Conservation (phyloP, 148 eudicot genomes). For the Camellia sinensis region DNA sequence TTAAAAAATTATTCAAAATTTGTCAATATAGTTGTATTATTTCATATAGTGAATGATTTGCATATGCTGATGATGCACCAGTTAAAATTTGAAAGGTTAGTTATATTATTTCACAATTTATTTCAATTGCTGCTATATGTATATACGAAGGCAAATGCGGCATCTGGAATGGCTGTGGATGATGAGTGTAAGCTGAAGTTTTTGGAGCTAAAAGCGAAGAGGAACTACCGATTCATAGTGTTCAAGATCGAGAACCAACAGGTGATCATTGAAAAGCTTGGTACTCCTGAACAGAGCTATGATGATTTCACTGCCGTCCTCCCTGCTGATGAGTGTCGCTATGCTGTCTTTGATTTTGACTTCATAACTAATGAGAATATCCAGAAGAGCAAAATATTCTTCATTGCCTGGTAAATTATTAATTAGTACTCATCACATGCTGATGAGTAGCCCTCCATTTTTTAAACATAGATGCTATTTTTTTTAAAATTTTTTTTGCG, state of each 20-base stretch:
- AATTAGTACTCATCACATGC: no score
- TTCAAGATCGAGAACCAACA: slow-evolving; percentile 31
- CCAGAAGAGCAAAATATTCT: slow-evolving; percentile 35
- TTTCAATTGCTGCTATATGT: no score
- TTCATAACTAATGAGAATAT: slow-evolving; percentile 29
- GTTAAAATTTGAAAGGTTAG: no score
- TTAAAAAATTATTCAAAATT: no score
- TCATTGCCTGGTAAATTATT: slow-evolving; percentile 27
- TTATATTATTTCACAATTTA: no score
- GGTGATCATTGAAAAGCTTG: slow-evolving; percentile 29
- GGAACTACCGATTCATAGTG: slow-evolving; percentile 26
- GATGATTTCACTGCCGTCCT: slow-evolving; percentile 17
- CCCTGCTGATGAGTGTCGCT: slow-evolving; percentile 29
- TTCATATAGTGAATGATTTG: no score
- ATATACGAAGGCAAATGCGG: slow-evolving; percentile 15
- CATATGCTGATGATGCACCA: no score
- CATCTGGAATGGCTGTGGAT: slow-evolving; percentile 32
- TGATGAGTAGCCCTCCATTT: not conserved
- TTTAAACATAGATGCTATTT: not conserved
- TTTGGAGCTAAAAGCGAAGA: slow-evolving; percentile 32
- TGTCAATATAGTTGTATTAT: no score
- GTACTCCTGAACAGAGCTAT: slow-evolving; percentile 24
- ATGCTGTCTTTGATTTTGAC: slow-evolving; percentile 29
- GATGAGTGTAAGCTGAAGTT: slow-evolving; percentile 35
- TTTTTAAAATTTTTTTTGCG: not conserved